Evolutionary conservation across 2,329 filamentous ascomycete genomes (phyloP).

Genomic region (Sodiomyces alkalinus): DNA sequence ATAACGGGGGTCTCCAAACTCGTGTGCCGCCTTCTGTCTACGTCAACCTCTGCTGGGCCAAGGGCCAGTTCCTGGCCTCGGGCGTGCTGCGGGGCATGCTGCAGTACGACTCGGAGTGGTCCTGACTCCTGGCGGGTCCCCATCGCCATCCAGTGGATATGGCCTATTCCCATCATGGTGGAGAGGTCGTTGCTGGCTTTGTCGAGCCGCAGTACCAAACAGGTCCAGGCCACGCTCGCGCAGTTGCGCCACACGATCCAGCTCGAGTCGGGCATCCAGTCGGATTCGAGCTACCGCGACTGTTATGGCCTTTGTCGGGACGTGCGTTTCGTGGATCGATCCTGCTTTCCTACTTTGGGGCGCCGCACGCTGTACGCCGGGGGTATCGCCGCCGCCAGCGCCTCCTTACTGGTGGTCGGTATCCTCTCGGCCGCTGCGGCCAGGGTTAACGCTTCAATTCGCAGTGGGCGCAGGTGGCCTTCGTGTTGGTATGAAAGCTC

Average conservation of each 20-base stretch:
- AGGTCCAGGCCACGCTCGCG: constrained; percentile 10
- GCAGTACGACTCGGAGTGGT: constrained; percentile 17
- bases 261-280: constrained; percentile 22
- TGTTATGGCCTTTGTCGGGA: constrained; percentile 28
- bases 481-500: constrained; percentile 27
- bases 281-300: constrained; percentile 27
- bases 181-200: constrained; percentile 16
- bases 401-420: constrained; percentile 26
- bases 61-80: constrained; percentile 24
- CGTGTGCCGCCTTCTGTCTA: constrained; percentile 36
- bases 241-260: constrained; percentile 18
- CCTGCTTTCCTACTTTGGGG: constrained; percentile 21
- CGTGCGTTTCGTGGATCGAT: constrained; percentile 24
- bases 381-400: constrained; percentile 19
- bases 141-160: constrained; percentile 25
- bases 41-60: constrained; percentile 27
- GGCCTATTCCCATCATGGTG: constrained; percentile 22
- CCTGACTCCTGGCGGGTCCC: constrained; percentile 25
- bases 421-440: constrained; percentile 20
- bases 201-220: constrained; percentile 6
- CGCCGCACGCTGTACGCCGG: constrained; percentile 25
- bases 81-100: constrained; percentile 23
- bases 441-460: constrained; percentile 14
- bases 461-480: constrained; percentile 22
- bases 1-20: constrained; percentile 46